Evolutionary conservation across 441 rosid genomes (phyloP), one percentile per base, ranked within the genome.

Genomic region (Eruca vesicaria): DNA sequence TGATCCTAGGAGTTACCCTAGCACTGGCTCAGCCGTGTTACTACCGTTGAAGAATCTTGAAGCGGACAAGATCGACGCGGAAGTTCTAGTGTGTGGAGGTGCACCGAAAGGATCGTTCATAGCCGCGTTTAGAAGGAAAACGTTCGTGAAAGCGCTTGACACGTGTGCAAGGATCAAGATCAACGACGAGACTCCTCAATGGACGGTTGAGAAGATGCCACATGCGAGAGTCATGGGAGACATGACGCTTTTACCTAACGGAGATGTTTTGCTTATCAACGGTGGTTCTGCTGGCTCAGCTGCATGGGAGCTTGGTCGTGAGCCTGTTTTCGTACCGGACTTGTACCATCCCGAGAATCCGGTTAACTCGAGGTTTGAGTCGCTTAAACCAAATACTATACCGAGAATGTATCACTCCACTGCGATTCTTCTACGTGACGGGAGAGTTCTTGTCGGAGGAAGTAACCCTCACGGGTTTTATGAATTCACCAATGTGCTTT

Each of bases 371-470:
- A 81, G 89, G 26, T 87, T 88, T 72, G 80, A 79, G 50, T 45
- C 71, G 0, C 75, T 84, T 35, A 85, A 69, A 53, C 86, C 88
- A 7, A 81, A 50, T 5, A 69, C 70, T 9, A 80, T 83, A 33
- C 93, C 93, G 0, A 80, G 90, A 59, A 78, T 85, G 89, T 88
- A 88, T 71, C 93, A 88, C 36, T 88, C 93, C 18, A 48, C 93
- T 1, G 93, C 89, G 23, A 7, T 69, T 23, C 76, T 88, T 15
- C 85, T 86, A 43, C 86, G 90, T 3, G 93, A 88, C n/a, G 89
- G 93, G 7, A 72, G 87, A n/a, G 85, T 87, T 21, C 83, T 88
- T 3, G 88, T 87, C 10, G 89, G 88, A 0, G 90, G 90, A 41
- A 88, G 90, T 69, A 86, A 88, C 41, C 84, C 90, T 28, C 87